Percentiles rank a stretch among this genome's conserved stretches.
Evolutionary conservation across 2,329 filamentous ascomycete species (phyloP).

Genomic region (Colletotrichum liriopes): DNA sequence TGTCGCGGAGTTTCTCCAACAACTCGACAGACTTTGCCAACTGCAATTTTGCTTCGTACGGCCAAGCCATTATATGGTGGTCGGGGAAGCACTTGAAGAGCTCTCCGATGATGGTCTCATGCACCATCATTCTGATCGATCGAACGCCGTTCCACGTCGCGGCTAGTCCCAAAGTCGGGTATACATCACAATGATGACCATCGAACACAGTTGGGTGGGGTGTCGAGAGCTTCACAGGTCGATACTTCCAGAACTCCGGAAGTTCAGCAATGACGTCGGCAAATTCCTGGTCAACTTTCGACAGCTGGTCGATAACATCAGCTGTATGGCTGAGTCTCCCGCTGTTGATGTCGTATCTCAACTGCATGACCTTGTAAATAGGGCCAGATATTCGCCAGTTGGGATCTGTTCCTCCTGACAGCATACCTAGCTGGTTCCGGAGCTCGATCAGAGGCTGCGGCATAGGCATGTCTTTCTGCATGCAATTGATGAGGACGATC

Average conservation of each 20-base stretch:
- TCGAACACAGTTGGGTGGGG: constrained; percentile 59
- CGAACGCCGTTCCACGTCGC: constrained; percentile 66
- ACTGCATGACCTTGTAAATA: constrained; percentile 62
- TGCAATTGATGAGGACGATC: constrained; percentile 66
- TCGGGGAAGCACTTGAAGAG: constrained; percentile 53
- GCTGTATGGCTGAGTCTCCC: constrained; percentile 55
- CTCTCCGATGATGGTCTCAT: constrained; percentile 64
- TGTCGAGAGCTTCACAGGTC: constrained; percentile 56
- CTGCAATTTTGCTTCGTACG: constrained; percentile 52
- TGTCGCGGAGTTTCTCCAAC: constrained; percentile 58
- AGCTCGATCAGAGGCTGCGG: constrained; percentile 64
- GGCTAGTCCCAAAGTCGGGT: constrained; percentile 60
- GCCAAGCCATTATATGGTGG: constrained; percentile 44
- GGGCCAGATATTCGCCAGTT: constrained; percentile 61
- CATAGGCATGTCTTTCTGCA: constrained; percentile 65
- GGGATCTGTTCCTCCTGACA: constrained; percentile 55
- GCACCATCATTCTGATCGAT: constrained; percentile 62
- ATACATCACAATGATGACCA: constrained; percentile 61
- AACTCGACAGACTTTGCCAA: constrained; percentile 56
- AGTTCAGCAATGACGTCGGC: constrained; percentile 56
- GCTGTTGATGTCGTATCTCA: constrained; percentile 63
- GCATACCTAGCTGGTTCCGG: constrained; percentile 58
- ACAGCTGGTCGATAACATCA: constrained; percentile 55
- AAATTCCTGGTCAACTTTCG: constrained; percentile 61
- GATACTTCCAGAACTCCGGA: constrained; percentile 60